A percentile compares a stretch with the other conserved stretches of the same genome.
Evolutionary conservation across 2,329 filamentous ascomycete genomes (phyloP).

Genomic region (Rasamsonia emersonii): DNA sequence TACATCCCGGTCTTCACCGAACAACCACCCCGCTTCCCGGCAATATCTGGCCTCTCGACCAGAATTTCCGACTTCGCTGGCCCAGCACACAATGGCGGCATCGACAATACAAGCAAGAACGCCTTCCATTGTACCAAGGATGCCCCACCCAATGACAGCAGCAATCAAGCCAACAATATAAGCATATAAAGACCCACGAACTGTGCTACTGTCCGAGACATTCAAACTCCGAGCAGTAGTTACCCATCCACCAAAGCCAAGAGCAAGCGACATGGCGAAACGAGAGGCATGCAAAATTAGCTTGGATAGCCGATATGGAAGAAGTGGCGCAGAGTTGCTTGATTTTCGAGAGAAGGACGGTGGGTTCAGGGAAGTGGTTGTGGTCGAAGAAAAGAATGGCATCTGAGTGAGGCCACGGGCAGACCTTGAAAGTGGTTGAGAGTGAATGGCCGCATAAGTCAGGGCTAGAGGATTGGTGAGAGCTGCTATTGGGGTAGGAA

Average conservation of each 20-base stretch:
- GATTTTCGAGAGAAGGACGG: constrained; percentile 34
- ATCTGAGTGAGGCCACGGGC: constrained; percentile 74
- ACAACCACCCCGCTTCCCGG: constrained; percentile 80
- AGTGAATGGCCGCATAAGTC: constrained; percentile 91
- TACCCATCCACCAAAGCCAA: constrained; percentile 96
- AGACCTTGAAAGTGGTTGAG: constrained; percentile 67
- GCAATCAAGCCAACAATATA: constrained; percentile 91
- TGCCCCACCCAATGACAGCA: constrained; percentile 88
- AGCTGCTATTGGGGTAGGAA: constrained; percentile 76
- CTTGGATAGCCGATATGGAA: constrained; percentile 85
- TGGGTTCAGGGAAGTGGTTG: constrained; percentile 54
- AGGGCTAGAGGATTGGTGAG: constrained; percentile 86
- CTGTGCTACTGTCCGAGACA: constrained; percentile 42
- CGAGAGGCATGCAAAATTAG: constrained; percentile 83
- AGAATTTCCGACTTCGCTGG: constrained; percentile 69
- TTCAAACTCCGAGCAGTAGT: constrained; percentile 74
- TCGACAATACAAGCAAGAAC: constrained; percentile 81
- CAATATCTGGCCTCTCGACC: constrained; percentile 64
- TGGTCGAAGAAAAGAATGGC: constrained; percentile 64
- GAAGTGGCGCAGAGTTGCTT: constrained; percentile 46
- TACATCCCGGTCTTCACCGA: constrained; percentile 50
- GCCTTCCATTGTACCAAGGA: constrained; percentile 83
- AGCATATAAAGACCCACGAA: constrained; percentile 80
- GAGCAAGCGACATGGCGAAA: constrained; percentile 78
- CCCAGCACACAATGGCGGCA: constrained; percentile 86